Conservation (phyloP, 345 rosid species). For the Mangifera indica region DNA sequence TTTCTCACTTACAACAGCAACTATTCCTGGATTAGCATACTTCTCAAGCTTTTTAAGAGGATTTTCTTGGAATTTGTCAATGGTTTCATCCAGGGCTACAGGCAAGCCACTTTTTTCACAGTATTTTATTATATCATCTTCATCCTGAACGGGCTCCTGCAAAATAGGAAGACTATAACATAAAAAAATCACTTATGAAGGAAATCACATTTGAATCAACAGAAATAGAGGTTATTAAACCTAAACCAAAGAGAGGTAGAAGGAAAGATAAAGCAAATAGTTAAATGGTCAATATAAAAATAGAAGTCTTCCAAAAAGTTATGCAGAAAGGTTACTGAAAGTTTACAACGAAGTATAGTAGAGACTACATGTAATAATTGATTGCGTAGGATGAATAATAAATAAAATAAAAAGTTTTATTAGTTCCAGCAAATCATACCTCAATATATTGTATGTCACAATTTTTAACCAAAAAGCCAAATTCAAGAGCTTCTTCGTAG, state of each 20-base stretch:
- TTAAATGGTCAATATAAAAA: constrained; percentile 1
- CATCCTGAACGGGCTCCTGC: constrained; percentile 88
- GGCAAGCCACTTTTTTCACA: constrained; percentile 87
- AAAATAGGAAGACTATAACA: constrained; percentile 13
- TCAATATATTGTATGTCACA: constrained; percentile 82
- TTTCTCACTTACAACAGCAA: constrained; percentile 71
- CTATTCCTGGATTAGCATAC: constrained; percentile 74
- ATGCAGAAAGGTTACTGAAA: not conserved
- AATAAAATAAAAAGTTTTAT: not conserved
- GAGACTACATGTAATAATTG: constrained; percentile 2
- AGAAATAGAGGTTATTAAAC: not conserved
- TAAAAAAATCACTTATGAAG: too few relatives aligned
- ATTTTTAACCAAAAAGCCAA: constrained; percentile 63
- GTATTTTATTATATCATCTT: constrained; percentile 72
- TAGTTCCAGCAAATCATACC: constrained; percentile 39
- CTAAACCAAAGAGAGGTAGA: not conserved
- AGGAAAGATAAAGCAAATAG: not conserved
- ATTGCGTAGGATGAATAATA: constrained; percentile 3
- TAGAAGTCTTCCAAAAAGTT: not conserved
- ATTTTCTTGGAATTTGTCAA: constrained; percentile 49
- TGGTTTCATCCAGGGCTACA: constrained; percentile 91
- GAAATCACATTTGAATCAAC: too few relatives aligned
- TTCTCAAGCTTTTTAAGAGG: constrained; percentile 55
- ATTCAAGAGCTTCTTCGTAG: constrained; percentile 70
- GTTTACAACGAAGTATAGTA: not conserved